phyloP scores from a whole-genome alignment of 2,329 filamentous ascomycete species.

The Scleromitrula shiraiana region DNA sequence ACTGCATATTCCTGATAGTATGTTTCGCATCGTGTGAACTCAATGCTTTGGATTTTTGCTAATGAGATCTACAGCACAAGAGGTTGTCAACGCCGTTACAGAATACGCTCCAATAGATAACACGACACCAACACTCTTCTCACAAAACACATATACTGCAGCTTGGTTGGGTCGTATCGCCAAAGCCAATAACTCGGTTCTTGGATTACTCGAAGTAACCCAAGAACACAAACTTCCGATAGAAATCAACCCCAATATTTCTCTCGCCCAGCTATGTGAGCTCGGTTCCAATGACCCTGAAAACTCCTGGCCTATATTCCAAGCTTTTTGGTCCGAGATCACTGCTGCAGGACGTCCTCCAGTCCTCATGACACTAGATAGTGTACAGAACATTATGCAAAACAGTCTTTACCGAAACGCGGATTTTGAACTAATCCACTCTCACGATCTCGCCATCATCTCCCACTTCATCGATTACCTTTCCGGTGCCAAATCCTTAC shows the following conservation, averaged over 20 bases:
- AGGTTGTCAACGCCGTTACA: constrained; percentile 71
- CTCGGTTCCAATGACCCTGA: constrained; percentile 67
- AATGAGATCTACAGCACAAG: constrained; percentile 51
- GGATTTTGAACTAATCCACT: constrained; percentile 67
- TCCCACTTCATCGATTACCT: constrained; percentile 68
- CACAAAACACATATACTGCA: constrained; percentile 71
- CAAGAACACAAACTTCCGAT: constrained; percentile 51
- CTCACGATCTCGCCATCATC: constrained; percentile 74
- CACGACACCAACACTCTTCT: constrained; percentile 53
- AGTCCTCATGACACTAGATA: constrained; percentile 71
- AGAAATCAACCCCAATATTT: constrained; percentile 47
- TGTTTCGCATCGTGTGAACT: no score
- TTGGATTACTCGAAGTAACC: constrained; percentile 44
- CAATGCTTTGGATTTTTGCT: no score
- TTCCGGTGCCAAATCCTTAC: constrained; percentile 45
- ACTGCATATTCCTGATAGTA: constrained; percentile 83
- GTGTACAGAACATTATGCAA: constrained; percentile 73
- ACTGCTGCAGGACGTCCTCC: constrained; percentile 40
- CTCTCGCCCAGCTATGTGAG: constrained; percentile 60
- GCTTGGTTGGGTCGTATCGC: constrained; percentile 65
- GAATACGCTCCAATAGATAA: constrained; percentile 66
- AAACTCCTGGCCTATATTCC: constrained; percentile 71
- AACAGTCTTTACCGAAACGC: constrained; percentile 66
- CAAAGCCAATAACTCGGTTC: constrained; percentile 61
- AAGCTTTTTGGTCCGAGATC: constrained; percentile 76